Percentiles rank a stretch among this genome's conserved stretches.
Conservation (phyloP, 2,329 filamentous ascomycete species). For the Botryotinia globosa region DNA sequence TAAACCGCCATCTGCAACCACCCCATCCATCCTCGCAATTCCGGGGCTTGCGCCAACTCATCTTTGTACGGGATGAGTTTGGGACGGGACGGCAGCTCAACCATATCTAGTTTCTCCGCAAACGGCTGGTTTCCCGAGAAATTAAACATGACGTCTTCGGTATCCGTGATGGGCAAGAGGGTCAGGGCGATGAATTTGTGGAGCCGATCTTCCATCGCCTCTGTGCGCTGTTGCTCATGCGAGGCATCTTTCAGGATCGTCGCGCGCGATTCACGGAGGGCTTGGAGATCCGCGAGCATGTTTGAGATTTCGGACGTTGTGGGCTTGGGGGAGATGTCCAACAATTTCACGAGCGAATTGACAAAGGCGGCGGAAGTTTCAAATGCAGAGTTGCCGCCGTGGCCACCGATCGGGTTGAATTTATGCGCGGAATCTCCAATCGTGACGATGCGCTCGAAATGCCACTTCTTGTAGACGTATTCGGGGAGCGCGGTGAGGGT, state of each 20-base stretch:
- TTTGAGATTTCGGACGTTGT: background rate
- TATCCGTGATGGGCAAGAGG: constrained; percentile 3
- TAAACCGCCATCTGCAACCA: constrained; percentile 7
- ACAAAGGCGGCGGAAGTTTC: constrained; percentile 4
- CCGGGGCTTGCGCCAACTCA: background rate
- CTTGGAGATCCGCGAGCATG: background rate
- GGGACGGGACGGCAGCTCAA: constrained; percentile 1
- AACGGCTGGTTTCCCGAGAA: constrained; percentile 3
- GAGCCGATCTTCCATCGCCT: constrained; percentile 7
- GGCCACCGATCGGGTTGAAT: constrained; percentile 17
- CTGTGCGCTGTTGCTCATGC: constrained; percentile 5
- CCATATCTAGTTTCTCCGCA: constrained; percentile 7
- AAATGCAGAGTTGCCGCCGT: background rate
- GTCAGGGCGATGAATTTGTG: constrained; percentile 8
- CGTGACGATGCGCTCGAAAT: constrained; percentile 40
- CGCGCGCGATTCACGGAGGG: background rate
- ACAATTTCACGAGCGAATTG: constrained; percentile 1
- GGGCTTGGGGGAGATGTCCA: background rate
- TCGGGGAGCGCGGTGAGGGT: constrained; percentile 26
- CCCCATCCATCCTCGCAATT: background rate
- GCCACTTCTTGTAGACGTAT: constrained; percentile 41
- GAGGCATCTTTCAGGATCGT: background rate
- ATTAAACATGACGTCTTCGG: constrained; percentile 10
- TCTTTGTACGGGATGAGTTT: constrained; percentile 13
- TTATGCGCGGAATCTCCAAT: constrained; percentile 24